Base-by-base conservation (phyloP, 2,329 filamentous ascomycete genomes). In the Fusarium mundagurra region DNA sequence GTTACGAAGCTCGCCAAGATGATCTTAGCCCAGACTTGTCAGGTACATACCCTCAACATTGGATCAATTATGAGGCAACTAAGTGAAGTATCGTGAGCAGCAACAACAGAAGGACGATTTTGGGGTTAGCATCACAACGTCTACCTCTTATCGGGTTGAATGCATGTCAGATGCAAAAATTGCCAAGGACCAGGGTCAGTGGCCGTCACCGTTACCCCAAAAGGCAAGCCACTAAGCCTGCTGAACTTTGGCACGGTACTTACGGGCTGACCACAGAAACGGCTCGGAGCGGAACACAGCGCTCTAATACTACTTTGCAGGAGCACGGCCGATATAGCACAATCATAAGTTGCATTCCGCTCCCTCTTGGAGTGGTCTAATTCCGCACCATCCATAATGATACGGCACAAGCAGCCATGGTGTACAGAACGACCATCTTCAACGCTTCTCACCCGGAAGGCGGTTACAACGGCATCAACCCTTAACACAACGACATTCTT, bases 11-110 rank as follows among this genome's bases (percentile, higher is more conserved):
- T 36, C 48, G 3, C 22, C 8, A 11, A n/a, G 8, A 27, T 36
- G 3, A 36, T 27, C 5, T 0, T 13, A 27, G 18, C n/a, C 18
- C 27, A 11, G 7, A 12, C 13, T 53, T 27, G 8, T 8, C 12
- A 51, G 9, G 12, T 27, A 9, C 9, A 29, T 54, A 7, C 2
- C 10, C 10, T 8, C 6, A 8, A 20, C 9, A 0, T 16, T 53
- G 6, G 6, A 8, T 34, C 6, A 27, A 14, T 16, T 22, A 10
- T 12, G 3, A 20, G n/a, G 5, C n/a, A 38, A 6, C 9, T 27
- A 2, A 0, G 34, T 8, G 24, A n/a, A n/a, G 7, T 1, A 29
- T 38, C 34, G 18, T 20, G 8, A 12, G 11, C 48, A 10, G 4
- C 14, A 51, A 22, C 6, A 13, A 27, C 7, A 38, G 7, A 38